These are phyloP conservation scores for Akanthomyces lecanii DNA, from an alignment of 2,329 filamentous ascomycete genomes.

Conservation along the genomic window DNA sequence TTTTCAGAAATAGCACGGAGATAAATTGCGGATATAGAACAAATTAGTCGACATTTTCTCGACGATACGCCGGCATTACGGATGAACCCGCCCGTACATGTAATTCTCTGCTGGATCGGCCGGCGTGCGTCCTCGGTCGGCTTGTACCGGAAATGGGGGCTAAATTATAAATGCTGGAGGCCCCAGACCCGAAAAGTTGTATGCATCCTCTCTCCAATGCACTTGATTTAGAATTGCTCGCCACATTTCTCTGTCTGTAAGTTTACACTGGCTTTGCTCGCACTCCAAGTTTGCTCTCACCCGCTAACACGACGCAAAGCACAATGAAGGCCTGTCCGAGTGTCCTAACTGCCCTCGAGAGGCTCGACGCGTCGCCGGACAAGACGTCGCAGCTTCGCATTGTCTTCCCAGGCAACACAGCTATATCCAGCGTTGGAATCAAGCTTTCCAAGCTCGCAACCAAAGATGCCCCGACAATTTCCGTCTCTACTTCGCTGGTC, in stretches of 20 bases:
- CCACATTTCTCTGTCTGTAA: background rate
- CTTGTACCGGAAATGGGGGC: background rate
- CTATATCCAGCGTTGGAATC: background rate
- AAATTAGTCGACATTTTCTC: background rate
- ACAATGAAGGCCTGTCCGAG: constrained; percentile 6
- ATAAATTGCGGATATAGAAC: background rate
- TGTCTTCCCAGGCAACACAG: background rate
- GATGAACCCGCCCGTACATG: background rate
- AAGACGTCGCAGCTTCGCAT: background rate
- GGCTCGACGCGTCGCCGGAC: background rate
- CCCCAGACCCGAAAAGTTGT: too few relatives aligned
- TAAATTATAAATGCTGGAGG: background rate
- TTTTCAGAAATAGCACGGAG: background rate
- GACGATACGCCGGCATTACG: background rate
- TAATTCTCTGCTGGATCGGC: too few relatives aligned
- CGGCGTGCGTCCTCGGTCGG: background rate
- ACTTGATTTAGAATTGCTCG: background rate
- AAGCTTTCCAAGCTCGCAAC: background rate
- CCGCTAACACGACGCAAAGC: background rate
- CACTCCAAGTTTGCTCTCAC: background rate
- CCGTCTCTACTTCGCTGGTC: background rate
- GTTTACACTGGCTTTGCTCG: background rate
- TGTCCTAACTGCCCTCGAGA: background rate
- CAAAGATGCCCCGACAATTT: background rate
- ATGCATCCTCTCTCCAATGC: background rate